Base-by-base conservation (phyloP, 177 flowering plant species). In the Vitis hybrid region DNA sequence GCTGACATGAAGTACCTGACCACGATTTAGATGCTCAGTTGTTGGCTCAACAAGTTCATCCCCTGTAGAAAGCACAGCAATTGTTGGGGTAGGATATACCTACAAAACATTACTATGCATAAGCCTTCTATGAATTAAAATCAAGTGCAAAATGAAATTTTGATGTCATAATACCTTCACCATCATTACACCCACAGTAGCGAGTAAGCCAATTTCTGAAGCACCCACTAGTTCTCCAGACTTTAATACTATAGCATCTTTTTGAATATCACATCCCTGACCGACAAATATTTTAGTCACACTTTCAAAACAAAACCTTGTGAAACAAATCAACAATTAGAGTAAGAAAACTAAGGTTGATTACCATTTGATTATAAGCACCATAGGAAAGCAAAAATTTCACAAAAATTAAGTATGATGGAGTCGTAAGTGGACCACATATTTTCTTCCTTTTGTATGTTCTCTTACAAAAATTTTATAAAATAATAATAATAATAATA, bases 31-130 rank as follows among this genome's bases (percentile, higher is more conserved):
- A 78, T 50, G 14, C 61, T 27, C 75, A 40, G 82, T 81, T 58
- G 84, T 78, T 62, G 99, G 93, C 75, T 91, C 98, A 46, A 90
- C 93, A 68, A 95, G 94, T 75, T 95, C 99, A 83, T 95, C 99
- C n/a, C 99, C 99, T 1, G 98, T 89, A 58, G 99, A 95, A 76
- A 95, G 91, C 72, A 95, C 97, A 16, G 87, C 99, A 75, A 95
- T 68, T 66, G 78, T 82, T 68, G 98, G 99, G 62, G 82, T 76
- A 55, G 88, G 86, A 79, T 86, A 89, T 1, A 95, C 96, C 99
- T 95, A 72, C 56, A 78, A 11, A 35, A 61, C 52, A 66, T 32
- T 60, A 71, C 18, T 32, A 40, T 48, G 56, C 16, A 60, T 35
- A 8, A 70, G 62, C 12, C 24, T 35, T 59, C n/a, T 4, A 57